Conservation (phyloP, 495 filamentous ascomycete species). For the Cercophora sp. region DNA sequence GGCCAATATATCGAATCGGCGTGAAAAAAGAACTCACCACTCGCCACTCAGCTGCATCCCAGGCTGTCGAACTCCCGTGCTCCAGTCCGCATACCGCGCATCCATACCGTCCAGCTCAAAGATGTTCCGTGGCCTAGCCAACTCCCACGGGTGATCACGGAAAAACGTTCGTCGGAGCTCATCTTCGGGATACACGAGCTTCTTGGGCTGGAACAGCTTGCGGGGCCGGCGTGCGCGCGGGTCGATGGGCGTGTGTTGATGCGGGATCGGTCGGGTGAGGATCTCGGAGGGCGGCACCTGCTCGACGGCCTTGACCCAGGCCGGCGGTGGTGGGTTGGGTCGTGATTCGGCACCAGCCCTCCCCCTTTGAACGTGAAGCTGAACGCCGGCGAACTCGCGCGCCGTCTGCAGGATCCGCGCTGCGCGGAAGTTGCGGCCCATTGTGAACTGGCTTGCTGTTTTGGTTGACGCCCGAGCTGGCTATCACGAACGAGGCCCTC, state of each 20-base stretch:
- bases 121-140: slow-evolving; percentile 81
- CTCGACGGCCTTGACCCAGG: slow-evolving; percentile 72
- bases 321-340: slow-evolving; percentile 42
- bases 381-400: slow-evolving; percentile 49
- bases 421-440: slow-evolving; percentile 62
- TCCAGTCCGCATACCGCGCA: slow-evolving; percentile 70
- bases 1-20: too few species aligned
- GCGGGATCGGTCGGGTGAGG: slow-evolving; percentile 62
- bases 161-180: slow-evolving; percentile 75
- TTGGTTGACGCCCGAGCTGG: too few species aligned
- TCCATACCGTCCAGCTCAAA: slow-evolving; percentile 86
- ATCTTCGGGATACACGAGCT: slow-evolving; percentile 83
- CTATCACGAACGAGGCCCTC: too few species aligned
- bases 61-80: slow-evolving; percentile 65
- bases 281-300: slow-evolving; percentile 76
- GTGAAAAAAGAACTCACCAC: slow-evolving; percentile 68
- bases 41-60: slow-evolving; percentile 80
- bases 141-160: slow-evolving; percentile 93
- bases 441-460: slow-evolving; percentile 14
- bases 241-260: slow-evolving; percentile 53
- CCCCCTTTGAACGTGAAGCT: slow-evolving; percentile 27
- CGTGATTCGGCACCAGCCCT: slow-evolving; percentile 5
- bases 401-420: slow-evolving; percentile 68
- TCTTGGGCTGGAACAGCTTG: slow-evolving; percentile 72
- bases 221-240: slow-evolving; percentile 56